These are phyloP conservation scores for Saprolegnia parasitica DNA, from an alignment of 352 stramenopile species.

Conservation along the genomic window DNA sequence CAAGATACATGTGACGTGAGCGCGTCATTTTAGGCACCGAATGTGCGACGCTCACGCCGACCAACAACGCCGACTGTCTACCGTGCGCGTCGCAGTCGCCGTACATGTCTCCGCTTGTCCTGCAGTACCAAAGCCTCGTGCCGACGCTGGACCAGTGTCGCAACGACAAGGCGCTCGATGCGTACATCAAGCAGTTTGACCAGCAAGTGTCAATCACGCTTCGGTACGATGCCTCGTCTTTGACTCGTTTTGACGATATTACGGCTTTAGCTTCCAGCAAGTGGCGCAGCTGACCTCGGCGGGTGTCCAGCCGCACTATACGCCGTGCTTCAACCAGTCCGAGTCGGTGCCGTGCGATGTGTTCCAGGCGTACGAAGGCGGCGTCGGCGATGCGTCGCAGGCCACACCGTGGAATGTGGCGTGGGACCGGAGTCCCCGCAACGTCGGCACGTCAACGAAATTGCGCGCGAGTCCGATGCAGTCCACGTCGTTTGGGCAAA, in stretches of 20 bases:
- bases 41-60: slow-evolving; percentile 49
- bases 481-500: slow-evolving; percentile 40
- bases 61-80: slow-evolving; percentile 43
- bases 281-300: slow-evolving; percentile 49
- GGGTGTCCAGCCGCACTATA: slow-evolving; percentile 69
- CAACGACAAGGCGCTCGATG: slow-evolving; percentile 63
- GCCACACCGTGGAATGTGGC: slow-evolving; percentile 45
- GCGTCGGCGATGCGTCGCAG: slow-evolving; percentile 46
- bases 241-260: background rate
- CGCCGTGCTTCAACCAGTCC: slow-evolving; percentile 75
- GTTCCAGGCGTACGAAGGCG: slow-evolving; percentile 62
- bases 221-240: slow-evolving; percentile 36
- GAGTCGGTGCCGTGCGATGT: slow-evolving; percentile 79
- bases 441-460: slow-evolving; percentile 57
- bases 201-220: slow-evolving; percentile 74
- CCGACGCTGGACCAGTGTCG: slow-evolving; percentile 41
- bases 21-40: slow-evolving; percentile 28
- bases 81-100: slow-evolving; percentile 55
- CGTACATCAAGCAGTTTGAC: slow-evolving; percentile 78
- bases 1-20: background rate
- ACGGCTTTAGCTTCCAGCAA: slow-evolving; percentile 40
- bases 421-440: slow-evolving; percentile 57
- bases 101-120: slow-evolving; percentile 43
- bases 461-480: slow-evolving; percentile 54
- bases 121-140: slow-evolving; percentile 41